Evolutionary conservation across 768 basidiomycete species (phyloP).

Genomic region (Boletus rufocinnamomeus): DNA sequence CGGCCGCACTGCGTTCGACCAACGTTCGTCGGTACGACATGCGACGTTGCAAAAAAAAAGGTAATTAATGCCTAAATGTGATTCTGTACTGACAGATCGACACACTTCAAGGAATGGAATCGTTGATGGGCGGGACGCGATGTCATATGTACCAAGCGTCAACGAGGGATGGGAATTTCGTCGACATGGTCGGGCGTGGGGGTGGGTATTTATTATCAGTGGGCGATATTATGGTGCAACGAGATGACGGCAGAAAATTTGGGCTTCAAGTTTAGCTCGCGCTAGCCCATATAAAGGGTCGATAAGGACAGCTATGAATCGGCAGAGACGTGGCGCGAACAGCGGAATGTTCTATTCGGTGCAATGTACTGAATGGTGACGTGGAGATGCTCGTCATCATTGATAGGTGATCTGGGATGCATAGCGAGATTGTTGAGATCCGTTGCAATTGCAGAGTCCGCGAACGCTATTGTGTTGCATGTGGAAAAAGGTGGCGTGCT

Average conservation of each 20-base stretch:
- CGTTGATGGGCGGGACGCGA: neutral
- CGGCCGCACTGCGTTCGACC: neutral
- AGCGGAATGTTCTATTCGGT: neutral
- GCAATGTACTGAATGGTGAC: neutral
- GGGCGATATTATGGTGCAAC: neutral
- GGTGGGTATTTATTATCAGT: slow-evolving; percentile 5
- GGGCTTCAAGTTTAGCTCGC: slow-evolving; percentile 1
- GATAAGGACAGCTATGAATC: neutral
- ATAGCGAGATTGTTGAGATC: neutral
- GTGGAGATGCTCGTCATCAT: neutral
- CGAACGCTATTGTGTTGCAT: neutral
- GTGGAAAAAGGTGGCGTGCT: neutral
- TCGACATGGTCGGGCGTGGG: neutral
- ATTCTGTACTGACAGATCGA: slow-evolving; percentile 1
- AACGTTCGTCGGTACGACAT: slow-evolving; percentile 1
- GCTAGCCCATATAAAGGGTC: neutral
- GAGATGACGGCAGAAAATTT: slow-evolving; percentile 2
- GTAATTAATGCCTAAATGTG: neutral
- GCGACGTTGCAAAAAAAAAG: neutral
- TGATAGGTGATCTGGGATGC: neutral
- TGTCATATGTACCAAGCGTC: neutral
- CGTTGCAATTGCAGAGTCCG: neutral
- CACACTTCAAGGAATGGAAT: neutral
- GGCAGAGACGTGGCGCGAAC: neutral
- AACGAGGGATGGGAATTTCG: slow-evolving; percentile 8